Conservation (phyloP, 768 basidiomycete genomes). For the Amylocystis lapponica region DNA sequence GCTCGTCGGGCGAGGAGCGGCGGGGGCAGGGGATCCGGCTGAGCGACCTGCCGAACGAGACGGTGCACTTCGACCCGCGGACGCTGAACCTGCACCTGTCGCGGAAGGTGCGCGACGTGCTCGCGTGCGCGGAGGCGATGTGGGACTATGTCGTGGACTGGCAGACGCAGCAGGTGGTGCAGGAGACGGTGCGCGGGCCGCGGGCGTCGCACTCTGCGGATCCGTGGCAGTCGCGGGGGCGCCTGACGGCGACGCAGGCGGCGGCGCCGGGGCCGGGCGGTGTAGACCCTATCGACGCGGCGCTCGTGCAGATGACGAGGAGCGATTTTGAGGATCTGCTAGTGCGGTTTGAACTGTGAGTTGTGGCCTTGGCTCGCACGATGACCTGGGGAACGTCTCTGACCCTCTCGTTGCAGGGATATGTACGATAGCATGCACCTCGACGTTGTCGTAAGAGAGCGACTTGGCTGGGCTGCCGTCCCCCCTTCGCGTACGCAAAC, state of each 20-base stretch:
- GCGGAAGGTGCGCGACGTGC: conserved; percentile 54
- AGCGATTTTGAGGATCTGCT: conserved; percentile 59
- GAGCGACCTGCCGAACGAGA: conserved; percentile 47
- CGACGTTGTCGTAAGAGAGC: conserved; percentile 38
- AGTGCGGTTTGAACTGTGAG: conserved; percentile 57
- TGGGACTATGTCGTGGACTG: conserved; percentile 68
- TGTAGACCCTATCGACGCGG: conserved; percentile 13
- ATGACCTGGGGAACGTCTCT: background rate
- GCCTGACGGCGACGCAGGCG: background rate
- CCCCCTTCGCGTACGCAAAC: conserved; percentile 38
- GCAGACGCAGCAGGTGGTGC: conserved; percentile 19
- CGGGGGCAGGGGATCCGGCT: no score
- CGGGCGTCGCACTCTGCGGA: conserved; percentile 2
- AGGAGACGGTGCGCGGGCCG: background rate
- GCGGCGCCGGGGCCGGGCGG: background rate
- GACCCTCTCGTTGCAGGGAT: conserved; percentile 36
- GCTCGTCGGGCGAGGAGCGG: background rate
- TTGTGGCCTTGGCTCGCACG: conserved; percentile 5
- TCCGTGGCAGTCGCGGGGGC: background rate
- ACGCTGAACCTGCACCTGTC: conserved; percentile 61
- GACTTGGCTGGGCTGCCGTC: conserved; percentile 43
- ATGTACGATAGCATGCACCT: conserved; percentile 57
- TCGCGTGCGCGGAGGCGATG: conserved; percentile 71
- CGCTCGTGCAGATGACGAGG: conserved; percentile 46
- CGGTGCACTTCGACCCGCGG: conserved; percentile 49